Evolutionary conservation across 495 filamentous ascomycete genomes (phyloP).

Genomic region (Cudoniella acicularis): DNA sequence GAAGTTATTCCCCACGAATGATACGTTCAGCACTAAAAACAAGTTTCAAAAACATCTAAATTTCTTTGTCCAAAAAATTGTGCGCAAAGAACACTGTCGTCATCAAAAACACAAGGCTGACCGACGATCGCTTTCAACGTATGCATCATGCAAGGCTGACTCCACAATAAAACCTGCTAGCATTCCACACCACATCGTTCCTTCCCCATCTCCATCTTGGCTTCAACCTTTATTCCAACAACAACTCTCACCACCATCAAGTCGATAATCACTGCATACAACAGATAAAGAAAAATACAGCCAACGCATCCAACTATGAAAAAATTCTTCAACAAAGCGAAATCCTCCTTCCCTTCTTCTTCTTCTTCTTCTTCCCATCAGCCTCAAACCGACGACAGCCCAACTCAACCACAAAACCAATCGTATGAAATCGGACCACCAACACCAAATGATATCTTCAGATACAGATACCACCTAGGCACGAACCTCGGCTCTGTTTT

Average conservation of each 20-base stretch:
- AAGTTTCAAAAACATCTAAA: no score
- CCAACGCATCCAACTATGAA: background rate
- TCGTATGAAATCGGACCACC: conserved; percentile 33
- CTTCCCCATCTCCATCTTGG: background rate
- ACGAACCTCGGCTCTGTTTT: conserved; percentile 54
- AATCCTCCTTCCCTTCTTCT: conserved; percentile 17
- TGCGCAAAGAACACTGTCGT: no score
- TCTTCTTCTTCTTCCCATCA: no score
- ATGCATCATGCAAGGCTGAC: background rate
- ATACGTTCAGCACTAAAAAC: no score
- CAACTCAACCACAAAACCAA: conserved; percentile 11
- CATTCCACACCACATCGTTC: background rate
- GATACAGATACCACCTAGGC: conserved; percentile 55
- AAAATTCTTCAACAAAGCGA: conserved; percentile 7
- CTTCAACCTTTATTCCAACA: background rate
- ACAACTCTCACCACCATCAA: background rate
- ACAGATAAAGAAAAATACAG: background rate
- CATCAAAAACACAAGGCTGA: background rate
- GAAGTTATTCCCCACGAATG: no score
- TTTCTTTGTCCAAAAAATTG: no score
- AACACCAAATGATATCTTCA: conserved; percentile 38
- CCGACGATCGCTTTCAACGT: background rate
- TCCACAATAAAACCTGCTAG: background rate
- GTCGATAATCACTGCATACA: background rate
- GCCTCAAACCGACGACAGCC: conserved; percentile 28